phyloP scores from a whole-genome alignment of 2,329 filamentous ascomycete species.

The Ophiocordyceps camponoti-floridani region DNA sequence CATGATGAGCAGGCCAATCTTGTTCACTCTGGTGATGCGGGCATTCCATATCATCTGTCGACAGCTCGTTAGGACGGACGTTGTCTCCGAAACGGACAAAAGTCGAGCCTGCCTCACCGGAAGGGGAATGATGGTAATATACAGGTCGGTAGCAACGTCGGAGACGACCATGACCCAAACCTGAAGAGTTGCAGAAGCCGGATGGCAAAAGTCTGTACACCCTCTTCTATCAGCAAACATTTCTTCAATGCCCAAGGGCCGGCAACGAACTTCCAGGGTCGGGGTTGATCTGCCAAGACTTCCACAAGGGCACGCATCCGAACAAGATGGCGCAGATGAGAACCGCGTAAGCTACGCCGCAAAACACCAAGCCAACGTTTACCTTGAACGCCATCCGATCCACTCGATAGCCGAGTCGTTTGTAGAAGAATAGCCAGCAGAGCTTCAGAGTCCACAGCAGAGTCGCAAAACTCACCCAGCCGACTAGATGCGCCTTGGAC shows the following conservation, averaged over 20 bases:
- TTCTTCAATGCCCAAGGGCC: no score
- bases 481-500: conserved; percentile 34
- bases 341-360: conserved; percentile 27
- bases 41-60: conserved; percentile 19
- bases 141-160: conserved; percentile 37
- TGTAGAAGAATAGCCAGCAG: conserved; percentile 37
- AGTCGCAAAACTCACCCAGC: conserved; percentile 33
- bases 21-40: conserved; percentile 14
- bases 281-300: conserved; percentile 40
- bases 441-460: conserved; percentile 35
- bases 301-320: conserved; percentile 29
- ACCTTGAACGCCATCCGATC: conserved; percentile 14
- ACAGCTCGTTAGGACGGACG: not conserved
- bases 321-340: conserved; percentile 29
- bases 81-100: not conserved
- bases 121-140: conserved; percentile 36
- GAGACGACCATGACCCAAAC: conserved; percentile 28
- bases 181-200: conserved; percentile 28
- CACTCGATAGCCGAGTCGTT: conserved; percentile 24
- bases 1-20: conserved; percentile 17
- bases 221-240: not conserved
- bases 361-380: conserved; percentile 27
- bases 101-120: conserved; percentile 10
- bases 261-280: conserved; percentile 29
- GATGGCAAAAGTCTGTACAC: conserved; percentile 21